Base-by-base conservation (phyloP, 2,329 filamentous ascomycete species). In the Colletotrichum higginsianum region DNA sequence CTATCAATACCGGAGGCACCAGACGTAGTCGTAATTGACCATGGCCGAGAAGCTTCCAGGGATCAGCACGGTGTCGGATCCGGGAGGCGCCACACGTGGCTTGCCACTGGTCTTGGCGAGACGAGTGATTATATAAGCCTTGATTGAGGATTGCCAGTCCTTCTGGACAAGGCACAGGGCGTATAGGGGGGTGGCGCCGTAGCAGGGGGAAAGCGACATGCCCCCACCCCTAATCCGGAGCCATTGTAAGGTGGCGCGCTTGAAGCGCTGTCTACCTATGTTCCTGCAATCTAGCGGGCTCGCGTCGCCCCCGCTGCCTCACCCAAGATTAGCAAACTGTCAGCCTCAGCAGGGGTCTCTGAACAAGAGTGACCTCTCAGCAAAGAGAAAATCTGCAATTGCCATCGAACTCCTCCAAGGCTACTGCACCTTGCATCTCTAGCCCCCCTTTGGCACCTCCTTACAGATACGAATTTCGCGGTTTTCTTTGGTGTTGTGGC, bases 261-360 rank as follows among this genome's bases (percentile, higher is more conserved):
- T 7, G 26, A 38, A 55, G 30, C 52, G 13, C 21, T 55, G 52
- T 21, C 30, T 30, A 38, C 52, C 35, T 30, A 35, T 11, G 30
- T 56, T 61, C 42, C 65, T 60, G 58, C 64, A 63, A 55, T 63
- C 26, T 58, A 71, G 65, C 68, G 66, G 69, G 35, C 46, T 71
- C 53, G 38, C 58, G 65, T 60, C 53, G 58, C 64, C 58, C 68
- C 65, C 69, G 69, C 65, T 55, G 60, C 65, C 60, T 58, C 58
- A 60, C 26, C 66, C 69, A 69, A 72, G 60, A 72, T 72, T 72
- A 72, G 53, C 69, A 68, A 60, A 64, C 58, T 72, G 60, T 40
- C 69, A 71, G 52, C 56, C 64, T 49, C 23, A 60, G 65, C 65
- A 72, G 69, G 69, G 69, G 49, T 72, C 18, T 69, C 58, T 64